These are phyloP conservation scores for Selaginella moellendorffii DNA, from an alignment of 75 land plant species.

Conservation along the genomic window DNA sequence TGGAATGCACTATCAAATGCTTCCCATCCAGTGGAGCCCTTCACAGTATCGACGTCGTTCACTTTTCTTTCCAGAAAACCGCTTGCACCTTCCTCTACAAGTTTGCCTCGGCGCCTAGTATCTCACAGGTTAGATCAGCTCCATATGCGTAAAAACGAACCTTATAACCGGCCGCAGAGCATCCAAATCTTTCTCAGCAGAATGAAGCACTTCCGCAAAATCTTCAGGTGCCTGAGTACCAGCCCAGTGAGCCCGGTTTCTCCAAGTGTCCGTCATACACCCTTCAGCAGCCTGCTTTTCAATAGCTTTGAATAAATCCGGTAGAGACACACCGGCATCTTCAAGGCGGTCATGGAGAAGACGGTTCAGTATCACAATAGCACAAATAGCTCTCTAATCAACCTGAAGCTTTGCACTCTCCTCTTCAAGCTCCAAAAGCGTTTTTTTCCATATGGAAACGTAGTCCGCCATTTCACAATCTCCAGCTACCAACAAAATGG, in stretches of 20 bases:
- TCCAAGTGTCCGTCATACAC: constrained; percentile 94
- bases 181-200: constrained; percentile 59
- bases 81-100: constrained; percentile 92
- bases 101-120: constrained; percentile 68
- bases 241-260: constrained; percentile 74
- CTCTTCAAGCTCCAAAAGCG: constrained; percentile 60
- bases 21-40: neutral
- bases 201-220: constrained; percentile 26
- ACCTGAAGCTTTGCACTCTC: constrained; percentile 67
- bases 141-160: neutral
- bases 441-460: constrained; percentile 46
- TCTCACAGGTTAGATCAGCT: neutral
- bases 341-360: constrained; percentile 80
- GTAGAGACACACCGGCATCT: constrained; percentile 73
- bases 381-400: too few species aligned
- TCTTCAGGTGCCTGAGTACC: constrained; percentile 54
- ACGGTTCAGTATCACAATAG: too few species aligned
- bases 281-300: constrained; percentile 72
- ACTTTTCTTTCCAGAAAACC: constrained; percentile 67
- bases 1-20: neutral
- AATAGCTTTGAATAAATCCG: constrained; percentile 65
- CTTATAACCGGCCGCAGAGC: constrained; percentile 41
- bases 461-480: constrained; percentile 51
- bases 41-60: neutral
- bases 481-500: constrained; percentile 65